Base-by-base conservation (phyloP, 345 rosid species). In the Carallia brachiata region DNA sequence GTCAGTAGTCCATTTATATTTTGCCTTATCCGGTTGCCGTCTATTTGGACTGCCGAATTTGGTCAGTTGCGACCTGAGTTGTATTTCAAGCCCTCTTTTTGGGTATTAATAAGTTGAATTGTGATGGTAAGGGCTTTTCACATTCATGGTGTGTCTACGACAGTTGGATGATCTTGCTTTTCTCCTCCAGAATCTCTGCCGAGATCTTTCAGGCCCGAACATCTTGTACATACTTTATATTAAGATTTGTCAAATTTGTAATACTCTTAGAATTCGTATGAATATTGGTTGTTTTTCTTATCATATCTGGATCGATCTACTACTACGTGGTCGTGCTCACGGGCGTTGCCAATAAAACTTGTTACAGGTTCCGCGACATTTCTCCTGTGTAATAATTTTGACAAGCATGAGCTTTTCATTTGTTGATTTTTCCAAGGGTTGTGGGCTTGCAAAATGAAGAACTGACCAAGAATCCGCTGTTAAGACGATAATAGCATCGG, bases 151-250 rank as follows among this genome's bases (percentile, higher is more conserved):
- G 72, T 50, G 52, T 56, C 34, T 56, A 30, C 3, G 60, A 56
- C 60, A 56, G 32, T 56, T 56, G 60, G 58, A 56, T 1, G 28
- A 27, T 56, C 17, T 19, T 56, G 50, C 27, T 56, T 52, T 18
- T 56, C 60, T 56, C 28, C 16, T 27, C 55, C 37, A 15, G 17
- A 54, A 71, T 71, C 6, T 19, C 55, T 62, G 6, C 65, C 40
- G 75, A 56, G 75, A 37, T 58, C 57, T 19, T 7, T 64, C 50
- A 44, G 70, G 72, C 59, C 50, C 8, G 58, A 63, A 50, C 47
- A 56, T 68, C 73, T 57, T 77, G 80, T 77, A 72, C 73, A 77
- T 77, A 52, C 63, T 68, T 60, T 18, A 66, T 56, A 47, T 62
- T 56, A 32, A 55, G 62, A 72, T 57, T 63, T 63, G 71, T 48